A percentile compares a stretch with the other conserved stretches of the same genome.
Evolutionary conservation across 306 rosid genomes (phyloP).

Genomic region (Carpinus viminea): DNA sequence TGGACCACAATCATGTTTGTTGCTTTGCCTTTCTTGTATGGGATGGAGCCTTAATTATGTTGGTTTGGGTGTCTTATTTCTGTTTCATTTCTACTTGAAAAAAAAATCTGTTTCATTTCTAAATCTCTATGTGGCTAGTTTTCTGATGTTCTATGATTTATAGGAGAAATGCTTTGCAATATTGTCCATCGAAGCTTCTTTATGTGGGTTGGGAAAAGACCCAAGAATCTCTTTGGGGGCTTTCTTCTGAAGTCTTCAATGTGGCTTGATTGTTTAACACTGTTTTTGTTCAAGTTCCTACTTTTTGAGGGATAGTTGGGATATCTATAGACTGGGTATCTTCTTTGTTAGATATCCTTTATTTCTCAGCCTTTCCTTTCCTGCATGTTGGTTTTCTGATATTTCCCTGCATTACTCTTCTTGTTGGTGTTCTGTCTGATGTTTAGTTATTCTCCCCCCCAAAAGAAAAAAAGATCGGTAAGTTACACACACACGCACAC

Average conservation of each 20-base stretch:
- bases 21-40: too few species aligned
- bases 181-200: neutral
- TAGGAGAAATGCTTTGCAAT: neutral
- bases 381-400: too few species aligned
- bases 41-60: too few species aligned
- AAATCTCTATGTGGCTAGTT: neutral
- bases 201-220: neutral
- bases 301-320: neutral
- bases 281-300: neutral
- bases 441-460: neutral
- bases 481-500: neutral
- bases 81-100: neutral
- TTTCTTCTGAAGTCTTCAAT: neutral
- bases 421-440: neutral
- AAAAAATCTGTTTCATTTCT: too few species aligned
- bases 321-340: too few species aligned
- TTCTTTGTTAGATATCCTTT: neutral
- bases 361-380: neutral
- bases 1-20: too few species aligned
- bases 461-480: neutral
- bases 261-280: neutral
- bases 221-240: neutral
- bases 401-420: neutral
- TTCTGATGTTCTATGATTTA: neutral
- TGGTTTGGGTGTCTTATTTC: neutral